phyloP scores from a whole-genome alignment of 164 flowering plant species.

The Chloranthus sessilifolius region DNA sequence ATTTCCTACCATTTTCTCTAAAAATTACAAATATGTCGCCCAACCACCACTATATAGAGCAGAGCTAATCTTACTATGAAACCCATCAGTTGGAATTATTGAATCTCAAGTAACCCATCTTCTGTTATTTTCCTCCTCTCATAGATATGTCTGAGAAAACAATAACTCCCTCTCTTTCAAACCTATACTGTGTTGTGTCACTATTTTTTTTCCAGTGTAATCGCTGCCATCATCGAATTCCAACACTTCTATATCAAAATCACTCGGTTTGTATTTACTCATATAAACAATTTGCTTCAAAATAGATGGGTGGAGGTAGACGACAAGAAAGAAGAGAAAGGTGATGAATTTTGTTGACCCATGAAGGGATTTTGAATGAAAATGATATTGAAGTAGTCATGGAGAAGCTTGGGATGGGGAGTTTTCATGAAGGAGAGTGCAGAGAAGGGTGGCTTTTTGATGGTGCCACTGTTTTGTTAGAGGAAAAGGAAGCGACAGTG shows the following conservation, averaged over 20 bases:
- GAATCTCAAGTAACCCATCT: too few species aligned
- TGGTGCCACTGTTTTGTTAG: slow-evolving; percentile 1
- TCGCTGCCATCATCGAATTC: background rate
- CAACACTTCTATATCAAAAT: background rate
- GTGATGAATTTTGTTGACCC: background rate
- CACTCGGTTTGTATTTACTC: background rate
- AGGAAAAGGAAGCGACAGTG: slow-evolving; percentile 15
- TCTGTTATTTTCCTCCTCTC: too few species aligned
- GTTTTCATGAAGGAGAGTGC: background rate
- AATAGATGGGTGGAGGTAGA: background rate
- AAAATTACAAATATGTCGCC: too few species aligned
- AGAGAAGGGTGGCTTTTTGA: background rate
- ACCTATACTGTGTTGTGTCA: slow-evolving; percentile 1
- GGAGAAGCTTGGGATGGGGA: slow-evolving; percentile 2
- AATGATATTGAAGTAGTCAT: slow-evolving; percentile 3
- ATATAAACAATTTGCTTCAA: background rate
- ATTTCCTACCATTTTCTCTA: too few species aligned
- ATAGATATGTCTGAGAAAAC: too few species aligned
- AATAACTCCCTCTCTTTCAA: too few species aligned
- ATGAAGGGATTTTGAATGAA: background rate
- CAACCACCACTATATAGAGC: too few species aligned
- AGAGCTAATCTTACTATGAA: too few species aligned
- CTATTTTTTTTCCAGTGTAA: background rate
- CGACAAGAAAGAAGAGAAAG: background rate
- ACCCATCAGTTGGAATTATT: too few species aligned